Evolutionary conservation across 2,329 filamentous ascomycete genomes (phyloP), one percentile per base, ranked within the genome.

Genomic region (Paracorniculantispora psalliotae): DNA sequence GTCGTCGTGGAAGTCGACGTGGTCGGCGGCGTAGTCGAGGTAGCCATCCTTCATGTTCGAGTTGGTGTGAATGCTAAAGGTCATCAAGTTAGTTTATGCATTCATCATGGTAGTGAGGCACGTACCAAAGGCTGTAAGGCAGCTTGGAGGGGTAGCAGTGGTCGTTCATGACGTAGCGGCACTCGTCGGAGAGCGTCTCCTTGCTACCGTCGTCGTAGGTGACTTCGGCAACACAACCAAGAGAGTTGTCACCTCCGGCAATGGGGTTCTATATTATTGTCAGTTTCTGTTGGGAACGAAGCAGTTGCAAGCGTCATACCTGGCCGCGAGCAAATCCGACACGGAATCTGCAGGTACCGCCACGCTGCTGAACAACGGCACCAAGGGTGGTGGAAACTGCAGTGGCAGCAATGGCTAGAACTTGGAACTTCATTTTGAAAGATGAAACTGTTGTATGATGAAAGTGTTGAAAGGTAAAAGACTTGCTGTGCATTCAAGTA

Each of bases 1-100:
- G 19, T 58, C 55, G 35, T 58, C 55, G 12, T 58, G 55, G 25
- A 58, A 50, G 46, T 58, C 46, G 23, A 58, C 55, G 23, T 58
- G 55, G 46, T 58, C 41, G 37, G 33, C 55, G 23, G 30, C 55
- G 17, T 58, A 58, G 55, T 58, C 47, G 15, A 58, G 25, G 35
- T 58, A 58, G 25, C 55, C 55, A 35, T 58, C 55, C 55, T 58
- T 58, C 44, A 58, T 43, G 46, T 51, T 58, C 3, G 28, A 12
- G 13, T 50, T 58, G 10, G 23, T 43, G 23, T 50, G 55, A 25
- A 50, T 51, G 28, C 43, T 56, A 37, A 12, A 13, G 21, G 26
- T 47, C 19, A 47, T 28, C 12, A 25, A 5, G 21, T n/a, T 17
- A 6, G 21, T 25, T 23, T 6, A 26, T n/a, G 3, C 26, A 17